Base-by-base conservation (phyloP, 495 filamentous ascomycete genomes). In the Penicillium coffeae region DNA sequence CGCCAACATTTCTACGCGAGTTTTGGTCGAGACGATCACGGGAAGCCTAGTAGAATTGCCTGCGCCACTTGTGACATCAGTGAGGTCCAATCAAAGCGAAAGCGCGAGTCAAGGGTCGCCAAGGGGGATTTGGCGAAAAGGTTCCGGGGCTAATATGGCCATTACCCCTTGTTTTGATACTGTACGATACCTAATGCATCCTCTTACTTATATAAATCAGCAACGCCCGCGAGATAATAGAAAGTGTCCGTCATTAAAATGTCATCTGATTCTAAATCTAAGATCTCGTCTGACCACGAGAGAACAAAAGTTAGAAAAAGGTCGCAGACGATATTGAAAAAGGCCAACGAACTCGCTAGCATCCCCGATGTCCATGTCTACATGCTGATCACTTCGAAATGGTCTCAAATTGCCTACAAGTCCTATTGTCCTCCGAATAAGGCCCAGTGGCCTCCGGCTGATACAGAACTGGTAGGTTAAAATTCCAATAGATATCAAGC, bases 1-100 rank as follows among this genome's bases (percentile, higher is more conserved):
- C 21, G 18, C 1, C 42, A 59, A 42, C 32, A 47, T 14, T 40
- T 63, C 9, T 8, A 36, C 6, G 35, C 21, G 6, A 39, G 46
- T 8, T 59, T 63, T 48, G 51, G 60, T 22, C 35, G 34, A 10
- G 37, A 21, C 2, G 43, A 55, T 34, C 48, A 63, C 48, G 47
- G 49, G 30, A 35, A 19, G 16, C 53, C 48, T 9, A 18, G 21
- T 16, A 16, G 18, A 34, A 21, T 16, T 3, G 18, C 39, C 19
- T 62, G 44, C 35, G 21, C 22, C 34, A 40, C 22, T 16, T 61
- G 50, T 45, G 44, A 61, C 22, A 22, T 42, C 9, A 49, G 8
- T 16, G 15, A 40, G 18, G 30, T 4, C 21, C 21, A 35, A 2
- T 8, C 32, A 12, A 48, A 45, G 35, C 21, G 38, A 3, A 56